Evolutionary conservation across 2,329 filamentous ascomycete genomes (phyloP), one percentile per base, ranked within the genome.

Genomic region (Macrophomina phaseolina): DNA sequence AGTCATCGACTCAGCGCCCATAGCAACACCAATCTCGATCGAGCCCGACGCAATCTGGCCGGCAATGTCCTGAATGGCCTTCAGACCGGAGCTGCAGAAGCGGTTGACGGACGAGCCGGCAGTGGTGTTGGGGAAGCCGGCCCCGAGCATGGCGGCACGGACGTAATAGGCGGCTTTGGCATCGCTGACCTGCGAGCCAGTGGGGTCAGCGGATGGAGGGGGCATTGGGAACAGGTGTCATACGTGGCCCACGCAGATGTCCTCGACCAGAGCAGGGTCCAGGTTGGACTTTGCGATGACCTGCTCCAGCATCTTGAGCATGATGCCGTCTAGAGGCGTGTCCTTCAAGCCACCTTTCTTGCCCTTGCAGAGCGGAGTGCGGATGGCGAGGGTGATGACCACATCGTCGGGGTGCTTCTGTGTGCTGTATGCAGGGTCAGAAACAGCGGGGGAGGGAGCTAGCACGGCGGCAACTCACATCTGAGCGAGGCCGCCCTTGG

Each of bases 11-110:
- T 99, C 95, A 63, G 92, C 93, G 64, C 95, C 95, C 53, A 96
- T 81, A 16, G 94, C 94, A 69, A 99, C 83, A 73, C 95, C 95
- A 70, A 97, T 80, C 68, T 97, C 90, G 78, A 99, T 98, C 72
- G 87, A 87, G 69, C 94, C 93, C 61, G 84, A 82, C 67, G 85
- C 79, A 79, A 99, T 97, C 77, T 93, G 87, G 81, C 95, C 90
- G 61, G 95, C 94, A 71, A 99, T 96, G 76, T 97, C 93, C 80
- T 97, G 94, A 5, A 94, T 92, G 67, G 95, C 94, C 82, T 97
- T 96, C 71, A 99, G 89, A 42, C 95, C 95, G 0, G 94, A 97
- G 45, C 93, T 96, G 86, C 95, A 99, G 89, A 99, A 98, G 69
- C 95, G 91, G 85, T 98, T 98, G 67, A 97, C 86, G 51, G 91